Evolutionary conservation across 495 filamentous ascomycete genomes (phyloP).

Genomic region (Penicillium paxilli): DNA sequence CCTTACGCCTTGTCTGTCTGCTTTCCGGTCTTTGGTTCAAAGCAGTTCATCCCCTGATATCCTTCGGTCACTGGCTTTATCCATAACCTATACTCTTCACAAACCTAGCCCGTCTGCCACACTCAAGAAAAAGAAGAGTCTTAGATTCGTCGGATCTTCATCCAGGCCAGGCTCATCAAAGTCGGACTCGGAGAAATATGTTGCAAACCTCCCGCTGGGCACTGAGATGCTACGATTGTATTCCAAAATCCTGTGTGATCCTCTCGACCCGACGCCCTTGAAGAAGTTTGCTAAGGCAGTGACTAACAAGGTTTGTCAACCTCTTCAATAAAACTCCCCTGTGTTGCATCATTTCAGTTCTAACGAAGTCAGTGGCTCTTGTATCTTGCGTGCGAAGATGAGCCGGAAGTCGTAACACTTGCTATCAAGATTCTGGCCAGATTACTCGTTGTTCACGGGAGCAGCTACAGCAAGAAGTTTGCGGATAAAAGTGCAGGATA

Average conservation of each 20-base stretch:
- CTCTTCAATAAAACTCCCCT: neutral
- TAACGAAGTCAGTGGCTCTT: slow-evolving; percentile 75
- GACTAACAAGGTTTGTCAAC: slow-evolving; percentile 79
- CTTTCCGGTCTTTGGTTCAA: slow-evolving; percentile 75
- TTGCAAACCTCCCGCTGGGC: slow-evolving; percentile 58
- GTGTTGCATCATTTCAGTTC: slow-evolving; percentile 10
- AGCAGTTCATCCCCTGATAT: slow-evolving; percentile 78
- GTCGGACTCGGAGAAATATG: slow-evolving; percentile 26
- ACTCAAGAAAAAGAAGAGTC: slow-evolving; percentile 54
- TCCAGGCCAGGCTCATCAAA: slow-evolving; percentile 26
- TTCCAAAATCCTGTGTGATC: slow-evolving; percentile 75
- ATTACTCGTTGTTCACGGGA: slow-evolving; percentile 77
- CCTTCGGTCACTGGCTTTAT: slow-evolving; percentile 83
- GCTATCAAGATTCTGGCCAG: slow-evolving; percentile 85
- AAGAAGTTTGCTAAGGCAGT: slow-evolving; percentile 91
- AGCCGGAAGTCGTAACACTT: slow-evolving; percentile 77
- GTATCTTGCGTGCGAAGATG: slow-evolving; percentile 85
- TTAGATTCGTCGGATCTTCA: slow-evolving; percentile 34
- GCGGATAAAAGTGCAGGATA: slow-evolving; percentile 83
- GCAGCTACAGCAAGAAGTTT: slow-evolving; percentile 80
- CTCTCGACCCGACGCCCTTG: slow-evolving; percentile 62
- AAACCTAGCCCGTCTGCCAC: slow-evolving; percentile 48
- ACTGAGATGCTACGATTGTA: slow-evolving; percentile 79
- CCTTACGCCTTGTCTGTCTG: slow-evolving; percentile 70
- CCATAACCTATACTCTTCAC: slow-evolving; percentile 90